A percentile compares a stretch with the other conserved stretches of the same genome.
Conservation (phyloP, 495 filamentous ascomycete genomes). For the Aspergillus ostianus region DNA sequence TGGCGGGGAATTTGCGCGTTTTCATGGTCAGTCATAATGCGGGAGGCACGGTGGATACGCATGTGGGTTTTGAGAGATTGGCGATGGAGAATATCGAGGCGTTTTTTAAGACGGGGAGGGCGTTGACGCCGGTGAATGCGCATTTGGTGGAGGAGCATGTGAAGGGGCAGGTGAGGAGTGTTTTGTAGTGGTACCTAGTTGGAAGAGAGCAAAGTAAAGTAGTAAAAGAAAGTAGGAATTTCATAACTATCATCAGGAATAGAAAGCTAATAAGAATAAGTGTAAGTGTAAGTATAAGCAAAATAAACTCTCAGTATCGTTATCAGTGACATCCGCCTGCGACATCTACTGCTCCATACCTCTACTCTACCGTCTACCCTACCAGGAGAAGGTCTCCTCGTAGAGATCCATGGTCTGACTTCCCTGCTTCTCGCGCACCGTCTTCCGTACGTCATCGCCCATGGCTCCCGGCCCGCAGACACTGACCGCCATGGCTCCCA, state of each 20-base stretch:
- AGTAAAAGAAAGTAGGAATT: not conserved
- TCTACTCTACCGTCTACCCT: slow-evolving; percentile 2
- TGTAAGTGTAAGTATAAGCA: no score
- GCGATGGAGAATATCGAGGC: slow-evolving; percentile 70
- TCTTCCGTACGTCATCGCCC: slow-evolving; percentile 44
- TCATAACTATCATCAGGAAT: not conserved
- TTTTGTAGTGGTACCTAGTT: slow-evolving; percentile 10
- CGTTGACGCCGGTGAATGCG: slow-evolving; percentile 65
- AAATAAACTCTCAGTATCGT: no score
- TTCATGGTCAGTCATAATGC: slow-evolving; percentile 70
- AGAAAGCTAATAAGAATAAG: not conserved
- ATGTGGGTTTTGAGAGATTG: slow-evolving; percentile 69
- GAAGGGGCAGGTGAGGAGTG: slow-evolving; percentile 5
- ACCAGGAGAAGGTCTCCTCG: slow-evolving; percentile 48
- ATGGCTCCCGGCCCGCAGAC: slow-evolving; percentile 45
- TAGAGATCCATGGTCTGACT: slow-evolving; percentile 39
- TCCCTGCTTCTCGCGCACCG: slow-evolving; percentile 36
- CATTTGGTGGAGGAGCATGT: slow-evolving; percentile 39
- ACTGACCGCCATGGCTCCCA: slow-evolving; percentile 46
- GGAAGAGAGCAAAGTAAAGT: no score
- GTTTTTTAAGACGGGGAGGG: slow-evolving; percentile 51
- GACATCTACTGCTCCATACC: slow-evolving; percentile 26
- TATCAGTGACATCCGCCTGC: not conserved
- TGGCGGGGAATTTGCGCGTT: slow-evolving; percentile 53
- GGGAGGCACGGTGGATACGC: slow-evolving; percentile 68